phyloP scores from a whole-genome alignment of 73 alveolate species.

The Paramecium primaurelia region DNA sequence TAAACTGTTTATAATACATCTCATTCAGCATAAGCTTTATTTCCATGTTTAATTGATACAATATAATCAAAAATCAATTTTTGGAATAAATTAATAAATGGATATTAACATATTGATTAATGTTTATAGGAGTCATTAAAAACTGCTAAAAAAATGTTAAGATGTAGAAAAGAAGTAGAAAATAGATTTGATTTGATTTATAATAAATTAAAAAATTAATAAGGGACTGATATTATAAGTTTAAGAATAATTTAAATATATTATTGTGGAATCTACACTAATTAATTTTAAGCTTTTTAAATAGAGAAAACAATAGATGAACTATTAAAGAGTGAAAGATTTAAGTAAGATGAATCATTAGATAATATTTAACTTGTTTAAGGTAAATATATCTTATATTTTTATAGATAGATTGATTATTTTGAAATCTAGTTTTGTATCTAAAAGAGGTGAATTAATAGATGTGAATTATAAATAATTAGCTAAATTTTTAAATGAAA shows the following conservation, averaged over 20 bases:
- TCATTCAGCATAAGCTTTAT: not conserved
- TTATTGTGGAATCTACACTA: not conserved
- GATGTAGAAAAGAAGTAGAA: not conserved
- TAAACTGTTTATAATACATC: not conserved
- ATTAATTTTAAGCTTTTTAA: not conserved
- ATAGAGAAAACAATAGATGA: not conserved
- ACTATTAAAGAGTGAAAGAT: not conserved
- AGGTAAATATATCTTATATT: not conserved
- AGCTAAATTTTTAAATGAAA: not conserved
- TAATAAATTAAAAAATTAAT: not conserved
- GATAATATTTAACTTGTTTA: not conserved
- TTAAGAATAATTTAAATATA: not conserved
- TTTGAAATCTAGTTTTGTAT: not conserved
- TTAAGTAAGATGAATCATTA: slow-evolving; percentile 1
- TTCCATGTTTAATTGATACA: not conserved
- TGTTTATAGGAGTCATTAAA: not conserved
- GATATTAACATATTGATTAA: not conserved
- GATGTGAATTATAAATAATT: not conserved
- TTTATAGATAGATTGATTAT: not conserved
- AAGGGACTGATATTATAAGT: not conserved
- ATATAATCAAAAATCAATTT: not conserved
- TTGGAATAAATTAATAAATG: not conserved
- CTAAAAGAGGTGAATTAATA: not conserved
- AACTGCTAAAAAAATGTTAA: not conserved
- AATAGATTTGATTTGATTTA: not conserved